Percentiles rank a stretch among this genome's conserved stretches.
Conservation (phyloP, 306 rosid genomes). For the Prinsepia uniflora region DNA sequence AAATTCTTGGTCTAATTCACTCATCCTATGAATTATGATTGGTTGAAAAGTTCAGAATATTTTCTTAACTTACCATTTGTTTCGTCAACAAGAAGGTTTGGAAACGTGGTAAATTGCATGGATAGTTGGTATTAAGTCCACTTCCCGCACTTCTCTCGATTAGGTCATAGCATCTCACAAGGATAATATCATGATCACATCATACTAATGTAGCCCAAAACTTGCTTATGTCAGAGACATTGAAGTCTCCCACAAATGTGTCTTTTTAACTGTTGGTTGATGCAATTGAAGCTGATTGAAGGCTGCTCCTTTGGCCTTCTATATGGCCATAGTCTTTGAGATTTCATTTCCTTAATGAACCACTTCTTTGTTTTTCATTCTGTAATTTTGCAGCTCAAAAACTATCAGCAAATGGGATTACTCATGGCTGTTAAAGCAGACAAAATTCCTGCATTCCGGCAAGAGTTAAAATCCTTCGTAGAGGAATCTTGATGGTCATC, state of each 20-base stretch:
- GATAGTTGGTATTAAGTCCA: background rate
- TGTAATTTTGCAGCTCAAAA: conserved; percentile 48
- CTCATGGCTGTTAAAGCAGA: conserved; percentile 59
- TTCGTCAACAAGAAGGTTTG: background rate
- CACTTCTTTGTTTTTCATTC: background rate
- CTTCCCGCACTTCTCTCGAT: background rate
- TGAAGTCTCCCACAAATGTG: background rate
- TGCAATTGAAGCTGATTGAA: background rate
- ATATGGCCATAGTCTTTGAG: no score
- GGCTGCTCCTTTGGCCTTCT: background rate
- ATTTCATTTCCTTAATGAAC: background rate
- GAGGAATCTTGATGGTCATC: conserved; percentile 28
- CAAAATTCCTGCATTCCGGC: conserved; percentile 51
- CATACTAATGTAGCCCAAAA: background rate
- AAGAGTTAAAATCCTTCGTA: conserved; percentile 48
- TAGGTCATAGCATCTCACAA: background rate
- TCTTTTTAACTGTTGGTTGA: background rate
- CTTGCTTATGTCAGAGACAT: background rate
- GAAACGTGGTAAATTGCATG: background rate
- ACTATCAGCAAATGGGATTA: conserved; percentile 50
- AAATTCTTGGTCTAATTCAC: background rate
- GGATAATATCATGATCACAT: background rate
- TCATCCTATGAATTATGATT: background rate
- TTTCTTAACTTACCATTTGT: background rate
- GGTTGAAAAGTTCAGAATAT: background rate